Evolutionary conservation across 768 basidiomycete genomes (phyloP).

Genomic region (Xerocomellus amylosporus): DNA sequence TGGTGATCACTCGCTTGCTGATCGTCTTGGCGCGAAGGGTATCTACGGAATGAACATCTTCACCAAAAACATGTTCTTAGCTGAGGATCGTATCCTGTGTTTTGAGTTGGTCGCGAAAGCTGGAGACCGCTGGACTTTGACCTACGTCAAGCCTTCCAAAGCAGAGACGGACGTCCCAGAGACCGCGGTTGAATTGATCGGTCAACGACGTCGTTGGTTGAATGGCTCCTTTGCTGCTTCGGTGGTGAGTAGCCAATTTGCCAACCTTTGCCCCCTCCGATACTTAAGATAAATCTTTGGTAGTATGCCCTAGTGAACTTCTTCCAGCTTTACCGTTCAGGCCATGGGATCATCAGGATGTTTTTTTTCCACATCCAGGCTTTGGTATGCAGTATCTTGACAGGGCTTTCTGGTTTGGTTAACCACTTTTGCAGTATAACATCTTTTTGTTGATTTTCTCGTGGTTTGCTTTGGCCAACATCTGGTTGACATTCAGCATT

Average conservation of each 20-base stretch:
- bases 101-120: constrained; percentile 95
- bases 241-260: constrained; percentile 51
- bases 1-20: constrained; percentile 86
- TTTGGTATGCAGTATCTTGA: constrained; percentile 50
- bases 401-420: neutral
- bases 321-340: constrained; percentile 81
- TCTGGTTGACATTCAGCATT: constrained; percentile 95
- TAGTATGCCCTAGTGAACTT: constrained; percentile 94
- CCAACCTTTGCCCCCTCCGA: neutral
- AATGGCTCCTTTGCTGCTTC: constrained; percentile 96
- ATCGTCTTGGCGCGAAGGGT: constrained; percentile 89
- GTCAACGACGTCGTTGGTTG: constrained; percentile 93
- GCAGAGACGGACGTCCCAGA: constrained; percentile 98
- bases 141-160: constrained; percentile 92
- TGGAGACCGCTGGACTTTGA: constrained; percentile 82
- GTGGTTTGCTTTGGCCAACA: constrained; percentile 90
- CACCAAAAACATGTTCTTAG: constrained; percentile 89
- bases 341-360: constrained; percentile 88
- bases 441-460: constrained; percentile 81
- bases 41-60: constrained; percentile 97
- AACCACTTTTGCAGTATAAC: constrained; percentile 60
- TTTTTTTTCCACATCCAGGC: constrained; percentile 96
- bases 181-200: constrained; percentile 86
- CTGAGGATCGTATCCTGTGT: constrained; percentile 95
- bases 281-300: constrained; percentile 1